Conservation (phyloP, 2,329 filamentous ascomycete species). For the Neonectria sp. region DNA sequence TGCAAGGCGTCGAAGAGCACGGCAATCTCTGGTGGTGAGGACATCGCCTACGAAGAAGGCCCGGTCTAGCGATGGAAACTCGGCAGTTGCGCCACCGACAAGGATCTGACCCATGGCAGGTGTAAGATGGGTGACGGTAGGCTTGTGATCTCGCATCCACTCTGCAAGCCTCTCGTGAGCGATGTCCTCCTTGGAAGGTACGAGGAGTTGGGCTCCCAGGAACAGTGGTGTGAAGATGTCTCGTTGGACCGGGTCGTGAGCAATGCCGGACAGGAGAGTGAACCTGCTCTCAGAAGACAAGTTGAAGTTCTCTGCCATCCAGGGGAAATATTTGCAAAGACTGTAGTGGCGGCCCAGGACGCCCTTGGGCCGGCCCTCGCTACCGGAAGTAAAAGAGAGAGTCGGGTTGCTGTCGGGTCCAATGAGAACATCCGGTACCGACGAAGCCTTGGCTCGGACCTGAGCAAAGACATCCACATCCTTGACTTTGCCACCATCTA, state of each 20-base stretch:
- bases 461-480: conserved; percentile 78
- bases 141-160: conserved; percentile 84
- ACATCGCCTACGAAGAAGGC: conserved; percentile 96
- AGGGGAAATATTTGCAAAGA: conserved; percentile 88
- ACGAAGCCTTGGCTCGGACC: conserved; percentile 64
- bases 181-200: conserved; percentile 88
- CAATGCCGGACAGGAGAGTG: conserved; percentile 88
- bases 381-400: conserved; percentile 81
- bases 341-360: conserved; percentile 91
- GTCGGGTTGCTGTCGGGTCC: conserved; percentile 89
- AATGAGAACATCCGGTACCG: conserved; percentile 80
- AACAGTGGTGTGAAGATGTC: conserved; percentile 95
- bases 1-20: conserved; percentile 81
- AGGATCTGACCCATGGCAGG: conserved; percentile 98
- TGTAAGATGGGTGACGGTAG: conserved; percentile 90
- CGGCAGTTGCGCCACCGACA: conserved; percentile 83
- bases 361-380: conserved; percentile 86
- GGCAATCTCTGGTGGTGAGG: conserved; percentile 87
- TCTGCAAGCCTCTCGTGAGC: conserved; percentile 83
- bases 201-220: conserved; percentile 83
- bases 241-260: conserved; percentile 78
- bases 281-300: conserved; percentile 82
- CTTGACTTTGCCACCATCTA: conserved; percentile 77
- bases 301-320: conserved; percentile 91
- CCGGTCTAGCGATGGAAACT: conserved; percentile 73